Conservation (phyloP, 1,139 yeast species). For the Kluyveromyces sp. region DNA sequence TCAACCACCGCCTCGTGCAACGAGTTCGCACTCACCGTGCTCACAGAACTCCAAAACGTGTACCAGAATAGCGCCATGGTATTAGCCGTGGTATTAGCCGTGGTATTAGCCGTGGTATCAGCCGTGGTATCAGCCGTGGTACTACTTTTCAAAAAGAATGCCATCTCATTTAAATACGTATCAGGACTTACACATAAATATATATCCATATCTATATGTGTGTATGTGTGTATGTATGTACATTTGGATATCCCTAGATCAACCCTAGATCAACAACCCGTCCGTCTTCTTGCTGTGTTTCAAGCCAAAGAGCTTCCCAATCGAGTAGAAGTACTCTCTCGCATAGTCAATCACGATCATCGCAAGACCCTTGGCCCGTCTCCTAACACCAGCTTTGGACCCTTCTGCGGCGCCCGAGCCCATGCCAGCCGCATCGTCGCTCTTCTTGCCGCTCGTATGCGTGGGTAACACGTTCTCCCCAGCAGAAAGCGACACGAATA, state of each 20-base stretch:
- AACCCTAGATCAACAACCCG: constrained; percentile 33
- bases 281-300: constrained; percentile 58
- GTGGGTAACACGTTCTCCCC: constrained; percentile 80
- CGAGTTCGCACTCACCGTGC: constrained; percentile 24
- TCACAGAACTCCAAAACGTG: constrained; percentile 28
- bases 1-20: constrained; percentile 14
- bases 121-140: background rate
- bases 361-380: constrained; percentile 47
- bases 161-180: background rate
- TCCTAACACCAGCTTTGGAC: constrained; percentile 13
- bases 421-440: constrained; percentile 21
- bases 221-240: background rate
- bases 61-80: constrained; percentile 7
- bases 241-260: background rate
- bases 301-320: constrained; percentile 50
- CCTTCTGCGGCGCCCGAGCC: background rate
- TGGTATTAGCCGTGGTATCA: background rate
- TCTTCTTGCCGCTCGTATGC: constrained; percentile 27
- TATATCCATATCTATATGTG: too few relatives aligned
- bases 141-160: background rate
- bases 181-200: background rate
- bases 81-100: background rate
- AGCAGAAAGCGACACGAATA: constrained; percentile 88
- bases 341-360: constrained; percentile 53
- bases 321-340: constrained; percentile 43